These are phyloP conservation scores for Trichoderma breve DNA, from an alignment of 2,329 filamentous ascomycete genomes.

Conservation along the genomic window DNA sequence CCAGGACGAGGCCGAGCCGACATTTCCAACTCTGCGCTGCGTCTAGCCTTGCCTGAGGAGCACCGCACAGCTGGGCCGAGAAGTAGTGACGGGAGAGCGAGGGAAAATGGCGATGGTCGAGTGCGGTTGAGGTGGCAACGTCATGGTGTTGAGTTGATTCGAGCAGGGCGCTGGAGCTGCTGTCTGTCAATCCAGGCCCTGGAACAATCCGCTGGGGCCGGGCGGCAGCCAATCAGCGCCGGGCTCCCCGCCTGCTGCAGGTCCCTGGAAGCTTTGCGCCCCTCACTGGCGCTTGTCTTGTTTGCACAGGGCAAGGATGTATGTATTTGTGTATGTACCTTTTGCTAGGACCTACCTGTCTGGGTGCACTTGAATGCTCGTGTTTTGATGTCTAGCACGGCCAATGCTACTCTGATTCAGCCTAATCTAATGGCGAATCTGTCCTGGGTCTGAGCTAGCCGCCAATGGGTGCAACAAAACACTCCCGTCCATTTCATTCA, in stretches of 20 bases:
- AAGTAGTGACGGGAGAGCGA: not conserved
- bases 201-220: not conserved
- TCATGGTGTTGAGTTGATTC: constrained; percentile 17
- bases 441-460: not conserved
- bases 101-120: not conserved
- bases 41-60: constrained; percentile 22
- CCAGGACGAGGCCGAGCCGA: constrained; percentile 29
- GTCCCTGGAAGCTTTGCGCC: constrained; percentile 10
- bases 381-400: not conserved
- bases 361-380: not conserved
- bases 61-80: not conserved
- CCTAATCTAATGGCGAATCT: not conserved
- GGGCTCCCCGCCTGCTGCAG: constrained; percentile 7
- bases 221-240: constrained; percentile 9
- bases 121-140: constrained; percentile 5
- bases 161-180: not conserved
- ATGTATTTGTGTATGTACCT: not conserved
- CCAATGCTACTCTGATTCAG: not conserved
- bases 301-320: not conserved
- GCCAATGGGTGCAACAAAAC: not conserved
- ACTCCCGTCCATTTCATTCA: not conserved
- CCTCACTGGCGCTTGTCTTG: not conserved
- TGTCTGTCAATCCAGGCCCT: not conserved
- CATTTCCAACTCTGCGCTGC: constrained; percentile 37
- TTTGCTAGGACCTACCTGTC: not conserved